A percentile compares a stretch with the other conserved stretches of the same genome.
Evolutionary conservation across 495 filamentous ascomycete genomes (phyloP).

Genomic region (Daldinia concentrica): DNA sequence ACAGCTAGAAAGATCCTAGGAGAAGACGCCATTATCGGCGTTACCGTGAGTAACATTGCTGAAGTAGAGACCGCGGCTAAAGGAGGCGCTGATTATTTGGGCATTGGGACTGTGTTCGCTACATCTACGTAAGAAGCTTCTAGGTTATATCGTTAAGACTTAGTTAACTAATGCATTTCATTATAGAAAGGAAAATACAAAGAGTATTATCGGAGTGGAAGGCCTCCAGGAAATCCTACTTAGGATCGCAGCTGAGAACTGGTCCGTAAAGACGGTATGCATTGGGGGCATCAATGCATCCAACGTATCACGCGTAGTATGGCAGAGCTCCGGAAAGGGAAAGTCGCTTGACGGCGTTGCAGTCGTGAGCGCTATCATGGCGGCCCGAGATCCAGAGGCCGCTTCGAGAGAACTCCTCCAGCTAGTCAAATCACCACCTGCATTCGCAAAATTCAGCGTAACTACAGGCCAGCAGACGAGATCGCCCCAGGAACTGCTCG

Average conservation of each 20-base stretch:
- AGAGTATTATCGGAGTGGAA: conserved; percentile 81
- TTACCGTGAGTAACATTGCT: conserved; percentile 73
- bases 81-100: conserved; percentile 85
- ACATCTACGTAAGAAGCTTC: conserved; percentile 72
- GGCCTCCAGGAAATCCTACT: conserved; percentile 76
- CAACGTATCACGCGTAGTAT: conserved; percentile 78
- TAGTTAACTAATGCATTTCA: conserved; percentile 14
- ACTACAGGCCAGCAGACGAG: conserved; percentile 62
- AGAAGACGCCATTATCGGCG: conserved; percentile 69
- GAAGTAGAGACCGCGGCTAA: conserved; percentile 73
- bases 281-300: conserved; percentile 89
- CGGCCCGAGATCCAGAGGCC: conserved; percentile 67
- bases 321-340: conserved; percentile 61
- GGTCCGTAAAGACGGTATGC: conserved; percentile 67
- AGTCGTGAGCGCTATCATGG: conserved; percentile 89
- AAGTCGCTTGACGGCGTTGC: conserved; percentile 81
- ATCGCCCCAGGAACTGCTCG: conserved; percentile 61
- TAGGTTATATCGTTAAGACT: background rate
- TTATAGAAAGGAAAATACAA: conserved; percentile 74
- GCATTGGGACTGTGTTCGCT: conserved; percentile 86
- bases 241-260: conserved; percentile 57
- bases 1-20: conserved; percentile 78
- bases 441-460: conserved; percentile 75
- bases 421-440: conserved; percentile 54
- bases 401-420: conserved; percentile 65